phyloP scores from a whole-genome alignment of 495 filamentous ascomycete species.

The Aspergillus kassunensis region DNA sequence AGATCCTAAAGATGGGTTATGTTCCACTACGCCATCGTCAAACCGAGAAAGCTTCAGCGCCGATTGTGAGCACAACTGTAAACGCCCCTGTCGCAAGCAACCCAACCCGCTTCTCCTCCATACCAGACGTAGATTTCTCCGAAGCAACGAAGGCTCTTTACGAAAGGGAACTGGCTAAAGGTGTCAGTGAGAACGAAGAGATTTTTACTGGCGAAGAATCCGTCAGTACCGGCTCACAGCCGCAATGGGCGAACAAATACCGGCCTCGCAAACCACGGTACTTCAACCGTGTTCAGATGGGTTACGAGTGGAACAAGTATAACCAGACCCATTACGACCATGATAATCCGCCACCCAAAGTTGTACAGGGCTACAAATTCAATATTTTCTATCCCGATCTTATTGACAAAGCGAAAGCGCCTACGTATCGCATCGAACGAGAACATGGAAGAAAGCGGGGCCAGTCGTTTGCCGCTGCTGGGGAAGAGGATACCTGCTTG shows the following conservation, averaged over 20 bases:
- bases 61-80: slow-evolving; percentile 26
- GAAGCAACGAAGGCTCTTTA: slow-evolving; percentile 88
- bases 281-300: slow-evolving; percentile 98
- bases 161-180: slow-evolving; percentile 88
- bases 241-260: slow-evolving; percentile 86
- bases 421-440: slow-evolving; percentile 90
- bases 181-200: slow-evolving; percentile 89
- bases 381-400: slow-evolving; percentile 99
- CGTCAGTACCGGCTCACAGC: slow-evolving; percentile 58
- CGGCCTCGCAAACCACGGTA: slow-evolving; percentile 91
- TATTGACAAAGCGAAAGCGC: slow-evolving; percentile 92
- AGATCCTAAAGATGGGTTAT: slow-evolving; percentile 65
- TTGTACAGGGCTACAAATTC: slow-evolving; percentile 98
- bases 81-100: slow-evolving; percentile 39
- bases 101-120: slow-evolving; percentile 68
- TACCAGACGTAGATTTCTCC: slow-evolving; percentile 80
- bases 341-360: slow-evolving; percentile 95
- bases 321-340: slow-evolving; percentile 99
- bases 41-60: slow-evolving; percentile 44
- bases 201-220: slow-evolving; percentile 92
- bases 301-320: slow-evolving; percentile 99
- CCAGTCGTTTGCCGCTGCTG: slow-evolving; percentile 91
- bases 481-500: slow-evolving; percentile 94
- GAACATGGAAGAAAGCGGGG: slow-evolving; percentile 85
- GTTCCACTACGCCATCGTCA: slow-evolving; percentile 57